Evolutionary conservation across 495 filamentous ascomycete genomes (phyloP).

Genomic region (Trichocladium uniseriatum): DNA sequence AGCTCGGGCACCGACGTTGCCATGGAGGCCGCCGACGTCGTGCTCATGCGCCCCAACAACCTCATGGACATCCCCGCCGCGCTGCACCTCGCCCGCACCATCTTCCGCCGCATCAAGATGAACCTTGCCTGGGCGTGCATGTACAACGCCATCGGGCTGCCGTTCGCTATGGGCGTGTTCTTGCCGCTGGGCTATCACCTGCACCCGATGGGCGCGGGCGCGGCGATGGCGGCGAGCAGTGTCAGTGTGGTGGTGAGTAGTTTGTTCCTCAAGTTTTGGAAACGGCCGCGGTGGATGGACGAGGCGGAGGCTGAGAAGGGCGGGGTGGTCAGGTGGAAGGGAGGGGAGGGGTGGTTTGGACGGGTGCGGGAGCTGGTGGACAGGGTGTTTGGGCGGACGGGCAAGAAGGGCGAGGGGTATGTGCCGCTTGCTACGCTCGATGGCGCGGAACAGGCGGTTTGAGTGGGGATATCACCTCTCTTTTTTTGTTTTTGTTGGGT

Average conservation of each 20-base stretch:
- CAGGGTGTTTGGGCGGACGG: conserved; percentile 23
- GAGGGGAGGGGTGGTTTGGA: conserved; percentile 39
- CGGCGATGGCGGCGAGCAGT: conserved; percentile 85
- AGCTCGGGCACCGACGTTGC: conserved; percentile 91
- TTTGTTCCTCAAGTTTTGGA: conserved; percentile 80
- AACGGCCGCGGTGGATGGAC: conserved; percentile 81
- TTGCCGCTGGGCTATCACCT: conserved; percentile 79
- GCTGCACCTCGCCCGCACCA: conserved; percentile 69
- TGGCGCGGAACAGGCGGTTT: conserved; percentile 11
- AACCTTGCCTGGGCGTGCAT: conserved; percentile 86
- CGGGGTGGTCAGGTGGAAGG: conserved; percentile 31
- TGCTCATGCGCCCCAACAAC: conserved; percentile 87
- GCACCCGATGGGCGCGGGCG: conserved; percentile 90
- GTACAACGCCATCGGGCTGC: conserved; percentile 87
- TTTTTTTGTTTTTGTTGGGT: background rate
- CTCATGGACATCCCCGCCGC: conserved; percentile 85
- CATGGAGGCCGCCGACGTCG: conserved; percentile 94
- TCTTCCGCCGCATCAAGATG: conserved; percentile 87
- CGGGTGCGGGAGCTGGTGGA: conserved; percentile 30
- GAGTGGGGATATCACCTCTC: background rate
- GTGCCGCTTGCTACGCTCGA: conserved; percentile 47
- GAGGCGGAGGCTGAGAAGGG: conserved; percentile 42
- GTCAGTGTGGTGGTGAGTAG: conserved; percentile 83
- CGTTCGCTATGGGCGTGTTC: conserved; percentile 94
- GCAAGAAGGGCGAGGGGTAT: conserved; percentile 46